Base-by-base conservation (phyloP, 371 early-diverging fungal genomes). In the Choanephora cucurbitarum region DNA sequence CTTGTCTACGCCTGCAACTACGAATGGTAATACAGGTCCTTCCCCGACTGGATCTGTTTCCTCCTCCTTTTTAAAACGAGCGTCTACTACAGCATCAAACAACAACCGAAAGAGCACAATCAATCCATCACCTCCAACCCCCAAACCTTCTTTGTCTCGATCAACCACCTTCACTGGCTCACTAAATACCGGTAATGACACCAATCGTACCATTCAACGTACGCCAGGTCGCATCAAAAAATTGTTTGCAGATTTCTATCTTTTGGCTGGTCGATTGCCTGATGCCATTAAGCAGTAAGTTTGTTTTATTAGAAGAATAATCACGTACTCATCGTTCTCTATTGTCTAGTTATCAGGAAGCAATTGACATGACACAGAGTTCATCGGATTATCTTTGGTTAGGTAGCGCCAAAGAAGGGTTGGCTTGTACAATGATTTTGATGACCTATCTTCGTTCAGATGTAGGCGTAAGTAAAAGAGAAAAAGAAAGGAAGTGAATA, bases 331-430 rank as follows among this genome's bases (percentile, higher is more conserved):
- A 44, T 44, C 21, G 17, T 5, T 13, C 6, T 8, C 41, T 1
- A 22, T 18, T 37, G 2, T 17, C 10, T 61, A 90, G 88, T 43
- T 93, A 87, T 54, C 69, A 79, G 21, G 64, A 78, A 43, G 87
- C 91, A 1, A 84, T 91, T 44, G 93, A 92, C 11, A 68, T 75
- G 41, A 74, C 90, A 49, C 87, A 86, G 58, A 60, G 75, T 11
- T 83, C 76, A 43, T 72, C 75, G 3, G 94, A 93, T 64, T 88
- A 76, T 66, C 66, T 89, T 45, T 93, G 94, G 94, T 80, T 85
- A 17, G 92, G 82, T 31, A 82, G 90, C 42, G 85, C 92, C 0
- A 72, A 88, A 67, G 94, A 93, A 67, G 88, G 90, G 2, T 69
- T 86, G 17, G 82, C 82, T 32, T 83, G 86, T 52, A 87, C 90